Conservation (phyloP, 257 asterid species). For the Coffea eugenioides region DNA sequence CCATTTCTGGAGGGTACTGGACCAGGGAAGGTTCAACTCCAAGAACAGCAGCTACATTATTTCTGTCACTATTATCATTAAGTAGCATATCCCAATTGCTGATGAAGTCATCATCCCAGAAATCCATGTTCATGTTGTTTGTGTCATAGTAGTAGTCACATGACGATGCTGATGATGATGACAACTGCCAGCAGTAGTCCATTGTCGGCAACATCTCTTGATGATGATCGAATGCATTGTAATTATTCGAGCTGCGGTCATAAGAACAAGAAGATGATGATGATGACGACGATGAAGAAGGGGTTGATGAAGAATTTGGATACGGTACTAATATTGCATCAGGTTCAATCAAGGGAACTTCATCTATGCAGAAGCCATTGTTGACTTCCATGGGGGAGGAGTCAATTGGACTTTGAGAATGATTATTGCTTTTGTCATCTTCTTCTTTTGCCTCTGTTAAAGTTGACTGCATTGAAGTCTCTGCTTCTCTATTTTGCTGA, state of each 20-base stretch:
- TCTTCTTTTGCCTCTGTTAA: constrained; percentile 20
- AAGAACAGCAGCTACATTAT: constrained; percentile 3
- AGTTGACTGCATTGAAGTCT: constrained; percentile 28
- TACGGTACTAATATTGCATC: constrained; percentile 52
- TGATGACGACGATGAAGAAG: constrained; percentile 27
- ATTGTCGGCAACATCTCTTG: constrained; percentile 38
- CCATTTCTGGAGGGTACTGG: neutral
- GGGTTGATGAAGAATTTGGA: constrained; percentile 27
- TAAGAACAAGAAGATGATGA: constrained; percentile 30
- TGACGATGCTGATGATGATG: neutral
- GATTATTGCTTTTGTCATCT: neutral
- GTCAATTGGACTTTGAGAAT: constrained; percentile 10
- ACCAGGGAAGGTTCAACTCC: neutral
- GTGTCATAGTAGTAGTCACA: constrained; percentile 29
- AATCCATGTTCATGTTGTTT: constrained; percentile 45
- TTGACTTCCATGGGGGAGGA: constrained; percentile 36
- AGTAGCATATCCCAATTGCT: constrained; percentile 48
- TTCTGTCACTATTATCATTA: constrained; percentile 23
- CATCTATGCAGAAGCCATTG: constrained; percentile 67
- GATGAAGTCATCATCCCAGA: constrained; percentile 67
- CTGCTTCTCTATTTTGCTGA: constrained; percentile 14
- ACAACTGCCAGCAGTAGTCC: constrained; percentile 32
- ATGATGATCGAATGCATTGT: constrained; percentile 22
- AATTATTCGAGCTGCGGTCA: constrained; percentile 2
- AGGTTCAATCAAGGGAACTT: constrained; percentile 70